A percentile compares a stretch with the other conserved stretches of the same genome.
phyloP scores from a whole-genome alignment of 2,329 filamentous ascomycete species.

The Shiraia sp. region DNA sequence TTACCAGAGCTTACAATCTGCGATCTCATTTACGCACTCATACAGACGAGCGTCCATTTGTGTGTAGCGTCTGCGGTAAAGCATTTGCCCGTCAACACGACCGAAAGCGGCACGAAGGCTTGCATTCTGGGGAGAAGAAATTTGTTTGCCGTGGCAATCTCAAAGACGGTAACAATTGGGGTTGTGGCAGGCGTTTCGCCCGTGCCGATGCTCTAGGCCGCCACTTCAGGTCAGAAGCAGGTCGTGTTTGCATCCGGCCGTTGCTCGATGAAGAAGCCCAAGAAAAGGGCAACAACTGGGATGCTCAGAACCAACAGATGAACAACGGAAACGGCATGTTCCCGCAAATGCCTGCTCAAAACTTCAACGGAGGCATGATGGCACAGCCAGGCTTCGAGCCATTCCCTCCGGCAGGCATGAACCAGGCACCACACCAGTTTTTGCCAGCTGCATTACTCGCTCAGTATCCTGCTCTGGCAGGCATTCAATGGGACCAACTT shows the following conservation, averaged over 20 bases:
- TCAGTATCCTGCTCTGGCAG: slow-evolving; percentile 91
- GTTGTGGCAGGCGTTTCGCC: slow-evolving; percentile 89
- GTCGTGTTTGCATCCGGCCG: slow-evolving; percentile 95
- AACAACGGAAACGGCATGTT: slow-evolving; percentile 50
- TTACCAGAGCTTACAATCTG: slow-evolving; percentile 94
- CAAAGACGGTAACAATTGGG: slow-evolving; percentile 82
- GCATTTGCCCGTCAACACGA: slow-evolving; percentile 97
- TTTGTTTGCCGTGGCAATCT: slow-evolving; percentile 95
- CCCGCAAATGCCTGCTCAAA: slow-evolving; percentile 32
- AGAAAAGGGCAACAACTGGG: slow-evolving; percentile 67
- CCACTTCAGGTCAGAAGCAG: slow-evolving; percentile 94
- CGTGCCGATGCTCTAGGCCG: slow-evolving; percentile 92
- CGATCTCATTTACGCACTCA: slow-evolving; percentile 94
- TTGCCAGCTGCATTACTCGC: slow-evolving; percentile 87
- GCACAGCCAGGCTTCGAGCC: slow-evolving; percentile 40
- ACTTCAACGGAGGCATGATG: slow-evolving; percentile 38
- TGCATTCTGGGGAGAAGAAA: slow-evolving; percentile 98
- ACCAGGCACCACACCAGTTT: slow-evolving; percentile 43
- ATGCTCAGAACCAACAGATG: slow-evolving; percentile 61
- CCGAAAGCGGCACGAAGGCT: slow-evolving; percentile 91
- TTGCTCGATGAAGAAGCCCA: slow-evolving; percentile 91
- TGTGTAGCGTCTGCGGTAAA: slow-evolving; percentile 95
- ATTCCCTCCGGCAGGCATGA: slow-evolving; percentile 31
- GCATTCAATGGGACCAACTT: slow-evolving; percentile 82
- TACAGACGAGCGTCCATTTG: slow-evolving; percentile 95